Evolutionary conservation across 108 stramenopile genomes (phyloP), one percentile per base, ranked within the genome.

Genomic region (Nitzschia putrida): DNA sequence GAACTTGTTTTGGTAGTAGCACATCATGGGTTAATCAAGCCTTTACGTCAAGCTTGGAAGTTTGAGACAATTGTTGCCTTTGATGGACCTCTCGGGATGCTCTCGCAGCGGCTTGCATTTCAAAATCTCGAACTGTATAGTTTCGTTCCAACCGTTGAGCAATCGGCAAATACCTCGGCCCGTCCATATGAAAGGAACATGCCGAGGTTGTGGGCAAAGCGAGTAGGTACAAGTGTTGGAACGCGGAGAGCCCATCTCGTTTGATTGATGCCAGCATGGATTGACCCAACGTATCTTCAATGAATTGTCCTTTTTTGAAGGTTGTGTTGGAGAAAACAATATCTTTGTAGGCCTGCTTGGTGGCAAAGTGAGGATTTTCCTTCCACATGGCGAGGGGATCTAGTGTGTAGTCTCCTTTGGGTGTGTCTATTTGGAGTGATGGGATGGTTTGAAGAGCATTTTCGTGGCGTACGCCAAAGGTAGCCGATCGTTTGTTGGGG

Each of bases 281-380:
- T 40, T 59, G 58, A 5, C 58, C 58, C 58, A 59, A 59, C 2
- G 58, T 59, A 20, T 59, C 58, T 40, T 59, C 58, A 20, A 59
- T 59, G 37, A 59, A 59, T 29, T 59, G 58, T 14, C 58, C 58
- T 29, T 37, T 25, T 37, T 59, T 59, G 58, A 29, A 59, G 20
- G 26, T 23, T 5, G 23, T 10, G 6, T 49, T 16, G 11, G 39
- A 37, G 38, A 40, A 59, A 2, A 59, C 58, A 16, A 59, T 59
- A 2, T 25, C 11, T 2, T 59, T n/a, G 37, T 59, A 59, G 11
- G 58, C 58, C 29, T 34, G 13, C 2, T 3, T 59, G 11, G 23
- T 59, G 29, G 58, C 58, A 59, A 59, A 59, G 39, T 59, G 58
- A 18, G 58, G 58, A 39, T 59, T 59, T 20, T 59, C 58, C 38